Evolutionary conservation across 257 asterid genomes (phyloP).

Genomic region (Nicotiana sylvestris): DNA sequence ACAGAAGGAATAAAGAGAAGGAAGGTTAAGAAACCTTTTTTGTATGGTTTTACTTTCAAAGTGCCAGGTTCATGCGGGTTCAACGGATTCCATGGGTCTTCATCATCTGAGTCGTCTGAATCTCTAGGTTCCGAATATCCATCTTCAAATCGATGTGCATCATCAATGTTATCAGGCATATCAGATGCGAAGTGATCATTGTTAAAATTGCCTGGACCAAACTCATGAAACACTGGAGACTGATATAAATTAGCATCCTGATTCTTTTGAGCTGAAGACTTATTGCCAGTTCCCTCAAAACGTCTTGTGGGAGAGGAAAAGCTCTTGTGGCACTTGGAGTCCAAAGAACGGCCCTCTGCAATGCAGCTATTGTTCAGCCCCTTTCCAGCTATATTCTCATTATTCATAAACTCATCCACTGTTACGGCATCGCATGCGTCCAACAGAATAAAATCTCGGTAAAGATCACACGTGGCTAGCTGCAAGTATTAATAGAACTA

Average conservation of each 20-base stretch:
- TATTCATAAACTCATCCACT: constrained; percentile 51
- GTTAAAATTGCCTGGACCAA: constrained; percentile 19
- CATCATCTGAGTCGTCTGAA: constrained; percentile 27
- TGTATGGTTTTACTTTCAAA: constrained; percentile 73
- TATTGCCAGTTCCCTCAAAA: constrained; percentile 47
- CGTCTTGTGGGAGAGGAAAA: constrained; percentile 55
- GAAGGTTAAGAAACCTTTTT: constrained; percentile 41
- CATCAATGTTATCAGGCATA: constrained; percentile 32
- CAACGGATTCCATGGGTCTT: constrained; percentile 94
- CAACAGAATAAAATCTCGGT: constrained; percentile 79
- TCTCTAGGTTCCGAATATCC: constrained; percentile 43
- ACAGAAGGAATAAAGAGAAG: constrained; percentile 13
- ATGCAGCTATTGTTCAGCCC: constrained; percentile 25
- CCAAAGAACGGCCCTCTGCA: background rate
- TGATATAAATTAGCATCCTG: constrained; percentile 36
- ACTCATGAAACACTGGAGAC: constrained; percentile 30
- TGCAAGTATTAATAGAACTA: constrained; percentile 33
- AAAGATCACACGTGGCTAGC: constrained; percentile 79
- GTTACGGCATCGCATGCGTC: constrained; percentile 69
- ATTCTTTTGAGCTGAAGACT: constrained; percentile 42
- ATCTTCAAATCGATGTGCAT: constrained; percentile 39
- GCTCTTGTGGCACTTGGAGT: constrained; percentile 45
- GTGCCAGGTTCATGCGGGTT: constrained; percentile 90
- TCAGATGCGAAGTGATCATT: constrained; percentile 16
- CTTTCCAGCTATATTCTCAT: constrained; percentile 39